phyloP scores from a whole-genome alignment of 2,329 filamentous ascomycete species.

The Pleurostoma richardsiae region DNA sequence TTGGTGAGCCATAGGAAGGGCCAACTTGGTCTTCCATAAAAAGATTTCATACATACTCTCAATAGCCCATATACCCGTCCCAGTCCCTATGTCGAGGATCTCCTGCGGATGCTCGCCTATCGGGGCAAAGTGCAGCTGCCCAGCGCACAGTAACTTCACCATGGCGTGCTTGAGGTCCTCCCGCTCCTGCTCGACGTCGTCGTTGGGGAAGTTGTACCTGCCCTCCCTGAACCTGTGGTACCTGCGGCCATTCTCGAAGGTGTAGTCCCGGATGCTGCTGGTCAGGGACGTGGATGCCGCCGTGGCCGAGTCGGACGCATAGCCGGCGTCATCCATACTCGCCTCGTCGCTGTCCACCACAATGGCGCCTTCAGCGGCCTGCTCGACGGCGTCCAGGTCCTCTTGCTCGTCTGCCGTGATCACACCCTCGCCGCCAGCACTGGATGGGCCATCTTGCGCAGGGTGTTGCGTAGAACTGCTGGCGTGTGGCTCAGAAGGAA shows the following conservation, averaged over 20 bases:
- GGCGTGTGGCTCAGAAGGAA: no score
- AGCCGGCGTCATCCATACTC: constrained; percentile 19
- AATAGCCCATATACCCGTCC: constrained; percentile 56
- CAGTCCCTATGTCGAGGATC: constrained; percentile 53
- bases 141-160: constrained; percentile 41
- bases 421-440: not conserved
- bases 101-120: constrained; percentile 40
- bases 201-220: constrained; percentile 54
- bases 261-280: constrained; percentile 41
- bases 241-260: constrained; percentile 51
- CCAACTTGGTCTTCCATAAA: no score
- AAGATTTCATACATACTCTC: constrained; percentile 24
- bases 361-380: constrained; percentile 19
- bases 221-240: constrained; percentile 53
- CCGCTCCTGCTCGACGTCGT: constrained; percentile 53
- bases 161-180: constrained; percentile 53
- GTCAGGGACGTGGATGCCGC: constrained; percentile 24
- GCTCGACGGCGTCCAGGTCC: constrained; percentile 14
- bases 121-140: constrained; percentile 46
- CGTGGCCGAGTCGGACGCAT: constrained; percentile 19
- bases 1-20: no score
- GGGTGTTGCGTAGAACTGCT: no score
- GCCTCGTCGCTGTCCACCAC: constrained; percentile 18
- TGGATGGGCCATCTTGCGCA: not conserved
- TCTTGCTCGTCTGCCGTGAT: constrained; percentile 1